Percentiles rank a stretch among this genome's conserved stretches.
Conservation (phyloP, 83 land plant genomes). For the Picea mariana region DNA sequence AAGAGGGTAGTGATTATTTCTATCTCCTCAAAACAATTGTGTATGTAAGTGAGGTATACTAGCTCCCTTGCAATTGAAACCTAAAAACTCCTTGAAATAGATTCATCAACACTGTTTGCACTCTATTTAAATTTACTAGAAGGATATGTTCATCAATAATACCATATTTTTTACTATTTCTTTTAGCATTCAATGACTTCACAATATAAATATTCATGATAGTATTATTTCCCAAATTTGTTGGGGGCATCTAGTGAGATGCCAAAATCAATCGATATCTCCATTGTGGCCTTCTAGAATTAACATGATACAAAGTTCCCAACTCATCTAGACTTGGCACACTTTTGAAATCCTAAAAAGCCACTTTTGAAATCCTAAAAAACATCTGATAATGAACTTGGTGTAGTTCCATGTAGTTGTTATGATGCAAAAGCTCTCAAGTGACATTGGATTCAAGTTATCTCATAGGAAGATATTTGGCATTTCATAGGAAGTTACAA, state of each 20-base stretch:
- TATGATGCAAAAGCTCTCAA: not conserved
- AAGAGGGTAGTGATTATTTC: too few relatives aligned
- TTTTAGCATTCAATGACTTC: not conserved
- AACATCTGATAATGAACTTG: not conserved
- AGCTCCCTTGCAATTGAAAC: not conserved
- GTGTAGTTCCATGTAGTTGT: not conserved
- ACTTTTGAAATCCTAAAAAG: too few relatives aligned
- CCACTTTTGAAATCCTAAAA: too few relatives aligned
- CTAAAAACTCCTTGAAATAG: not conserved
- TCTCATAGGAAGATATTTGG: not conserved
- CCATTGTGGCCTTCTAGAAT: not conserved
- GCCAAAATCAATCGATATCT: not conserved
- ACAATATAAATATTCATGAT: not conserved
- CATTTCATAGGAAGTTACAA: too few relatives aligned
- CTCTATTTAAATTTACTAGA: not conserved
- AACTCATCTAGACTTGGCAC: not conserved
- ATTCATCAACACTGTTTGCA: not conserved
- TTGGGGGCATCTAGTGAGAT: not conserved
- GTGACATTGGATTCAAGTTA: not conserved
- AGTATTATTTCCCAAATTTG: not conserved
- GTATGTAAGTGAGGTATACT: slow-evolving; percentile 4
- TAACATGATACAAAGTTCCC: not conserved
- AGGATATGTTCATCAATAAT: not conserved
- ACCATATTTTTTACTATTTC: not conserved
- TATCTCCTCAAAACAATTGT: not conserved